Evolutionary conservation across 176 grass and related monocot species (phyloP).

Genomic region (Guadua angustifolia): DNA sequence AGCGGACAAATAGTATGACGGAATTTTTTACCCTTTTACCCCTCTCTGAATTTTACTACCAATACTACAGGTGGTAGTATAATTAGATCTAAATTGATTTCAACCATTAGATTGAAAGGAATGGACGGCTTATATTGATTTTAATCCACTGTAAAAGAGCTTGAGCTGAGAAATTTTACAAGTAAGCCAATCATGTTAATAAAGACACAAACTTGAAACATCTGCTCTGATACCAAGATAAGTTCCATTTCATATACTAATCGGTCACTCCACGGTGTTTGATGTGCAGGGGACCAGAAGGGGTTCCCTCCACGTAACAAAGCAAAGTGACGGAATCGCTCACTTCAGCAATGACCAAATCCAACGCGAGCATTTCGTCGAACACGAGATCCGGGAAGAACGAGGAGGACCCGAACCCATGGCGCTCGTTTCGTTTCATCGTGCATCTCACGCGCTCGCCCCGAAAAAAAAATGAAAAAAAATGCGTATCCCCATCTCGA

Average conservation of each 20-base stretch:
- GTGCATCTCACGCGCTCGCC: neutral
- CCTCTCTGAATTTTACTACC: no score
- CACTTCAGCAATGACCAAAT: neutral
- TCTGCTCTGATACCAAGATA: slow-evolving; percentile 1
- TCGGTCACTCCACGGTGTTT: neutral
- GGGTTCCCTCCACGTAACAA: neutral
- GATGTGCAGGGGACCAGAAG: neutral
- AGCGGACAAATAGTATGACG: no score
- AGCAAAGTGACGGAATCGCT: neutral
- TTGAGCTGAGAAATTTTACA: neutral
- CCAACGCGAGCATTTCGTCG: slow-evolving; percentile 27
- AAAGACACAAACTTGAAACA: neutral
- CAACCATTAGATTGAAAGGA: no score
- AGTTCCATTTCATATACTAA: slow-evolving; percentile 6
- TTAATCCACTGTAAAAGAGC: no score
- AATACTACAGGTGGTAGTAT: no score
- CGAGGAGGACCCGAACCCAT: neutral
- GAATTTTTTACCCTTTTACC: no score
- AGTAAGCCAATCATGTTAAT: slow-evolving; percentile 5
- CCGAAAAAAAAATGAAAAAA: neutral
- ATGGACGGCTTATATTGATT: no score
- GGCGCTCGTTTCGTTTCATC: neutral
- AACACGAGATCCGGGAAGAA: slow-evolving; percentile 14
- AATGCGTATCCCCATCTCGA: neutral
- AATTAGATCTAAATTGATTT: no score